These are phyloP conservation scores for Stylosanthes scabra DNA, from an alignment of 331 rosid species.

Conservation along the genomic window DNA sequence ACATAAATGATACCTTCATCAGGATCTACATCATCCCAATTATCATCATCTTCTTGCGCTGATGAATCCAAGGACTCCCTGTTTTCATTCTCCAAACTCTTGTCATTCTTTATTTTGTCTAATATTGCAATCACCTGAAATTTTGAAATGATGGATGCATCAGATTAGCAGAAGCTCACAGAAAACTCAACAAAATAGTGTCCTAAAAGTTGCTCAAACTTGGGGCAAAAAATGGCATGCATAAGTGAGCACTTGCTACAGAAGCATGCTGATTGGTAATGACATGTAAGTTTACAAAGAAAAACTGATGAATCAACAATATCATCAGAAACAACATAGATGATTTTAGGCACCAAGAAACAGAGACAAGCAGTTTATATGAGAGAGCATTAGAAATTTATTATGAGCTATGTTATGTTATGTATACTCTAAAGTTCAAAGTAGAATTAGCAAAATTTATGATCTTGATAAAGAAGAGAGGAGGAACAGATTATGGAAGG, in stretches of 20 bases:
- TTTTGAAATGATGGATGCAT: conserved; percentile 16
- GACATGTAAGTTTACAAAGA: conserved; percentile 1
- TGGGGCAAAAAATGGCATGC: conserved; percentile 3
- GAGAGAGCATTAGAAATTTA: conserved; percentile 14
- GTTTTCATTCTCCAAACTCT: conserved; percentile 37
- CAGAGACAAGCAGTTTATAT: background rate
- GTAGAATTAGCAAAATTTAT: background rate
- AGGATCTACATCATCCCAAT: conserved; percentile 75
- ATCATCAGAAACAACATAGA: background rate
- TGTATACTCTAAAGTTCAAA: background rate
- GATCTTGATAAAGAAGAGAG: conserved; percentile 3
- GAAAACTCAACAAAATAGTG: conserved; percentile 14
- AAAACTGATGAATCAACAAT: background rate
- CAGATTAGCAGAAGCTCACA: conserved; percentile 33
- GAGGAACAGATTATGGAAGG: background rate
- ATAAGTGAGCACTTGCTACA: background rate
- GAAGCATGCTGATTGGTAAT: background rate
- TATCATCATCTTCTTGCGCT: conserved; percentile 48
- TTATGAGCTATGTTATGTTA: background rate
- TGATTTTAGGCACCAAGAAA: background rate
- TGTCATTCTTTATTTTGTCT: conserved; percentile 78
- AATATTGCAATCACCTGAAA: conserved; percentile 88
- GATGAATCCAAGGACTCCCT: conserved; percentile 51
- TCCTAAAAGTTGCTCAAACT: conserved; percentile 22
- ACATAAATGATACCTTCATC: conserved; percentile 80